These are phyloP conservation scores for Leishmania lainsoni DNA, from an alignment of 208 protist genomes.

Conservation along the genomic window DNA sequence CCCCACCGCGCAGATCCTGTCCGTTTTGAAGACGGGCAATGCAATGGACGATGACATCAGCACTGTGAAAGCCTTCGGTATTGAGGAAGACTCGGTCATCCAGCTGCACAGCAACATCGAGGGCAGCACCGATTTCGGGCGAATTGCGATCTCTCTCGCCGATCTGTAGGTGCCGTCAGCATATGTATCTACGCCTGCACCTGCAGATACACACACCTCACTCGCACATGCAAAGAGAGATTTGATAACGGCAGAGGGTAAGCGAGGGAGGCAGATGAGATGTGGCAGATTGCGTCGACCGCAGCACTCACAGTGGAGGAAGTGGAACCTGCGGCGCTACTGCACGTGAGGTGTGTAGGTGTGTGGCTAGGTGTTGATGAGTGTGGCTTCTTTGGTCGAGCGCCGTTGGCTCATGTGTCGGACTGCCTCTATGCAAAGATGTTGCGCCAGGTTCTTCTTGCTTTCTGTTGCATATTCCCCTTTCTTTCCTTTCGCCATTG, in stretches of 20 bases:
- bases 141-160: conserved; percentile 32
- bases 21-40: no score
- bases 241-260: neutral
- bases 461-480: neutral
- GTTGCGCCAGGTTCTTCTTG: neutral
- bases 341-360: neutral
- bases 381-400: neutral
- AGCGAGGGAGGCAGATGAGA: neutral
- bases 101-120: no score
- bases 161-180: conserved; percentile 43
- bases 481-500: neutral
- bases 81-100: no score
- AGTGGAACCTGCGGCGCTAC: neutral
- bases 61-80: no score
- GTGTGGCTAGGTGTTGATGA: neutral
- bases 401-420: neutral
- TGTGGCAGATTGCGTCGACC: neutral
- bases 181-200: neutral
- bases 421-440: neutral
- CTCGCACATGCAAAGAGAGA: neutral
- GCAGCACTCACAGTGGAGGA: neutral
- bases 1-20: conserved; percentile 13
- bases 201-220: neutral
- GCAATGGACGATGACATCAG: no score
- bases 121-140: no score